Evolutionary conservation across 768 basidiomycete genomes (phyloP), one percentile per base, ranked within the genome.

Genomic region (Ramaria sp.): DNA sequence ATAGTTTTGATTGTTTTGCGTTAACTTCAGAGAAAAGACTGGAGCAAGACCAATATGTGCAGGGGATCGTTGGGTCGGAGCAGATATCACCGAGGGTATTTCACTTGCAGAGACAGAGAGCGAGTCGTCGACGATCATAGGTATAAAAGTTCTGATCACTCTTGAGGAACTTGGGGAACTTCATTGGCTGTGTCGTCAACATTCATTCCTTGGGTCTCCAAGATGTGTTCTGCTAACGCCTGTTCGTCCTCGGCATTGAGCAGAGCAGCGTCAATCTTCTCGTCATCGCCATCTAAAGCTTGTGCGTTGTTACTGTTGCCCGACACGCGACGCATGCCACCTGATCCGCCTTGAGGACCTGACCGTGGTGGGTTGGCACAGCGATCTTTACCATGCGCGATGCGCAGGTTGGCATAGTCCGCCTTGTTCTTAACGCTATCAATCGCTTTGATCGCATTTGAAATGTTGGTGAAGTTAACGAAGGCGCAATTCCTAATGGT

Each of bases 391-490:
- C 94, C 93, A 70, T 94, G 93, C 15, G 92, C 86, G 58, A 99
- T 89, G 41, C 91, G 86, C 62, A 97, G 72, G 68, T 84, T 85
- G 17, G 81, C 76, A 66, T 98, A 98, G 66, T 97, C 94, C 1
- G 90, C 81, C 67, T 91, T 89, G 66, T 77, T 81, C 80, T 95
- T 95, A 71, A 96, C 81, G 7, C 85, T 87, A 57, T 98, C 95
- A 65, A 98, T 94, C n/a, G 95, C 93, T 75, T 97, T 97, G 77
- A 93, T 92, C 12, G 93, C 92, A 66, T 94, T 94, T 51, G 86
- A 84, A 62, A 96, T 83, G 72, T 93, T 93, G 34, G 92, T 95
- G 63, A 93, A 95, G 74, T 95, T 96, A 65, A 92, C 86, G 67
- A 93, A 99, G 31, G 91, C 91, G 67, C 92, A 94, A 72, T 92